Conservation (phyloP, 805 yeast genomes). For the Wickerhamiella slavikovae region DNA sequence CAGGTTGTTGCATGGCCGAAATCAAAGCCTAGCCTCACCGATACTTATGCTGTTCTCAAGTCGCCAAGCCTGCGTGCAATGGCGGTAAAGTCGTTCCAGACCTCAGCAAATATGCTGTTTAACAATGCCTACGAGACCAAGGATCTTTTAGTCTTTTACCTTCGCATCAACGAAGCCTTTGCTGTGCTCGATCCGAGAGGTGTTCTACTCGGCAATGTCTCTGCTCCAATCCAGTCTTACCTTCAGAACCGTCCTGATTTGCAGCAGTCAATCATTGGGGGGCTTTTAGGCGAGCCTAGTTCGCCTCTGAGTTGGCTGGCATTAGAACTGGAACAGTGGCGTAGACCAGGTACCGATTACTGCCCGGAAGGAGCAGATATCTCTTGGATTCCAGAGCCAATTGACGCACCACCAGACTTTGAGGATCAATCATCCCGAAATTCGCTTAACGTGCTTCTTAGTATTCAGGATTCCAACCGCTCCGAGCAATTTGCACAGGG, state of each 20-base stretch:
- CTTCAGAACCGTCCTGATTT: conserved; percentile 58
- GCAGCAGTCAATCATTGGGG: conserved; percentile 45
- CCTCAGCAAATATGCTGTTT: conserved; percentile 28
- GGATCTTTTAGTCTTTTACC: conserved; percentile 47
- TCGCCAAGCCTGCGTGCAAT: conserved; percentile 28
- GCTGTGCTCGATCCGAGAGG: conserved; percentile 71
- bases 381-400: conserved; percentile 69
- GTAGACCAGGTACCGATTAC: conserved; percentile 3
- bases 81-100: conserved; percentile 31
- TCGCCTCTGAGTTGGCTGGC: conserved; percentile 32
- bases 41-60: conserved; percentile 32
- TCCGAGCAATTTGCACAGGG: conserved; percentile 38
- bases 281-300: conserved; percentile 31
- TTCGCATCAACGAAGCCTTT: conserved; percentile 51
- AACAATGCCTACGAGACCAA: conserved; percentile 70
- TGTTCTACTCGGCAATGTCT: conserved; percentile 56
- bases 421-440: conserved; percentile 43
- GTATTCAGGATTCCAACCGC: conserved; percentile 42
- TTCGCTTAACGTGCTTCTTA: conserved; percentile 54
- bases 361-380: conserved; percentile 27
- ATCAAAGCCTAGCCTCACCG: conserved; percentile 33
- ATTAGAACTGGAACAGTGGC: conserved; percentile 23
- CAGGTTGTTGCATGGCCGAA: conserved; percentile 34
- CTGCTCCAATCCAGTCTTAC: conserved; percentile 53
- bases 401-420: conserved; percentile 79